Percentiles rank a stretch among this genome's conserved stretches.
Evolutionary conservation across 2,329 filamentous ascomycete species (phyloP).

Genomic region (Aureobasidium pullulans): DNA sequence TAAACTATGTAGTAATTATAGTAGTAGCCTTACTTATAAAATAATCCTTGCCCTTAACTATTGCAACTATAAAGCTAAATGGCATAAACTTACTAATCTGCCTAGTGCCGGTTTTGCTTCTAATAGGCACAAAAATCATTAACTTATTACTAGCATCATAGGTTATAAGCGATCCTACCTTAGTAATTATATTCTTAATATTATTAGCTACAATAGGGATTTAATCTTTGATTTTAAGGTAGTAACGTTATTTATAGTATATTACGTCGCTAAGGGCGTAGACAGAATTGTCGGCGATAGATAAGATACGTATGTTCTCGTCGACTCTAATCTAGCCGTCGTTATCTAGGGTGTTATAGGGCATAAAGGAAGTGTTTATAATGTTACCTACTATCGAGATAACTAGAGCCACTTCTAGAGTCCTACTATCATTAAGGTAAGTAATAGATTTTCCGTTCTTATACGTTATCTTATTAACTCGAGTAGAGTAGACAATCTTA

Average conservation of each 20-base stretch:
- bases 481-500: not conserved
- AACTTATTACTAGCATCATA: conserved; percentile 6
- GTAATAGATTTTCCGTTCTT: conserved; percentile 17
- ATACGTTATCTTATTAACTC: not conserved
- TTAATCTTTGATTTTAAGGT: conserved; percentile 10
- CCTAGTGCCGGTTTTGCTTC: not conserved
- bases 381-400: conserved; percentile 40
- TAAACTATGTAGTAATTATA: not conserved
- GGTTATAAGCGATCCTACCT: not conserved
- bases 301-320: not conserved
- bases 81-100: conserved; percentile 1
- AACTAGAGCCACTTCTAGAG: conserved; percentile 39
- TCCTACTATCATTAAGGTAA: conserved; percentile 35
- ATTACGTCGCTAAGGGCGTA: conserved; percentile 7
- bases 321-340: conserved; percentile 13
- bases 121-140: conserved; percentile 12
- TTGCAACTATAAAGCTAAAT: conserved; percentile 11
- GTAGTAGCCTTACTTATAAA: conserved; percentile 10
- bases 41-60: conserved; percentile 12
- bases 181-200: not conserved
- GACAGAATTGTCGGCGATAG: not conserved
- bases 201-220: conserved; percentile 5
- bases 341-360: conserved; percentile 17
- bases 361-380: conserved; percentile 43
- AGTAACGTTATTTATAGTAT: conserved; percentile 9